Percentiles rank a stretch among this genome's conserved stretches.
phyloP scores from a whole-genome alignment of 495 filamentous ascomycete species.

The Monascus purpureus region DNA sequence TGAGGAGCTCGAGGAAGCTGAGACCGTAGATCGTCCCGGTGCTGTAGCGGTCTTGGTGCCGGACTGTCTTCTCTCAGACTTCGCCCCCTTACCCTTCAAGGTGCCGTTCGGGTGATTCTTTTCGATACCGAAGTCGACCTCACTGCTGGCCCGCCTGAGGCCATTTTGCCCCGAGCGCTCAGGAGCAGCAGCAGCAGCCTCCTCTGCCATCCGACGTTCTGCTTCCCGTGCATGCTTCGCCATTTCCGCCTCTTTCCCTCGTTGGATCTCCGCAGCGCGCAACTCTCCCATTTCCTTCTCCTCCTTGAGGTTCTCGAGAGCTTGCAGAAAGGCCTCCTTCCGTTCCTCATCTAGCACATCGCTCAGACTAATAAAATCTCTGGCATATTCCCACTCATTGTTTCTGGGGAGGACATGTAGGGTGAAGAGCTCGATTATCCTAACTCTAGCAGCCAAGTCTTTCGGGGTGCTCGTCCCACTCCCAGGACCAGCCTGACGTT shows the following conservation, averaged over 20 bases:
- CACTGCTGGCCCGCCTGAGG: conserved; percentile 35
- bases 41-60: conserved; percentile 13
- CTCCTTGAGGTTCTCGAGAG: conserved; percentile 40
- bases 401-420: conserved; percentile 85
- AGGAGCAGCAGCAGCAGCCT: conserved; percentile 33
- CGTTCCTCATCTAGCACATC: conserved; percentile 84
- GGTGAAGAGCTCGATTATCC: conserved; percentile 87
- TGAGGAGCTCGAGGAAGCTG: conserved; percentile 14
- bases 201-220: conserved; percentile 47
- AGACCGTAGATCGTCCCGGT: conserved; percentile 17
- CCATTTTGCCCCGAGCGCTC: conserved; percentile 30
- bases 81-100: conserved; percentile 18
- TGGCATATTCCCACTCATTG: conserved; percentile 87
- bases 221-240: conserved; percentile 40
- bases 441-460: conserved; percentile 60
- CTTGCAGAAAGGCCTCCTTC: conserved; percentile 71
- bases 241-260: conserved; percentile 48
- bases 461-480: conserved; percentile 63
- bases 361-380: conserved; percentile 72
- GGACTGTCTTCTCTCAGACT: conserved; percentile 15
- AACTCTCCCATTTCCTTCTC: conserved; percentile 65
- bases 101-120: conserved; percentile 22
- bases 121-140: conserved; percentile 43
- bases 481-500: conserved; percentile 18
- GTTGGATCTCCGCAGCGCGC: conserved; percentile 44